These are phyloP conservation scores for Amylostereum chailletii DNA, from an alignment of 1,284 basidiomycete genomes.

Conservation along the genomic window DNA sequence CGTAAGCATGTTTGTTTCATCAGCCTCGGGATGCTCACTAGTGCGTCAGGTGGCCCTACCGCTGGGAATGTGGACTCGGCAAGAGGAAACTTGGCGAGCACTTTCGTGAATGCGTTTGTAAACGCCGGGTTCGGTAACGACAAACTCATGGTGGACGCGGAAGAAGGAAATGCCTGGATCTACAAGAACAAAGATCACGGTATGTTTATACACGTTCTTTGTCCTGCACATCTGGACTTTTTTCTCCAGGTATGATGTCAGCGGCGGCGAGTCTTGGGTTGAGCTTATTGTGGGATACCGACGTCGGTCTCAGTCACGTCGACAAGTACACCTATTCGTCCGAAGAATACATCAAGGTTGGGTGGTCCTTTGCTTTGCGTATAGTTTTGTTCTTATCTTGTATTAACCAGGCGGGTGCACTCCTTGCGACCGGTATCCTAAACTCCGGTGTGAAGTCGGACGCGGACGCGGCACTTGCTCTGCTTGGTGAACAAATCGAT, in stretches of 20 bases:
- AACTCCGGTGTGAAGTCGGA: slow-evolving; percentile 89
- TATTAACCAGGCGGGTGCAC: slow-evolving; percentile 68
- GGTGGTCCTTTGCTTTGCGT: slow-evolving; percentile 1
- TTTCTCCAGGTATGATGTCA: slow-evolving; percentile 79
- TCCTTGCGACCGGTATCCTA: slow-evolving; percentile 91
- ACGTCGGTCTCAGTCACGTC: slow-evolving; percentile 88
- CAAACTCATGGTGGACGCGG: slow-evolving; percentile 94
- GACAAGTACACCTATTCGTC: slow-evolving; percentile 98
- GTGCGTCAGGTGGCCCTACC: slow-evolving; percentile 42
- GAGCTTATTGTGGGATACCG: slow-evolving; percentile 94
- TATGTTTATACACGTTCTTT: slow-evolving; percentile 20
- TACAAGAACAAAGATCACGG: slow-evolving; percentile 99
- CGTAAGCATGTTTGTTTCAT: slow-evolving; percentile 33
- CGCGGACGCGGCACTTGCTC: slow-evolving; percentile 87
- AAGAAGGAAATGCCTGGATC: slow-evolving; percentile 96
- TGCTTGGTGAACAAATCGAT: slow-evolving; percentile 88
- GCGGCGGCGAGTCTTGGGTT: slow-evolving; percentile 93
- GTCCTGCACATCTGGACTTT: no score
- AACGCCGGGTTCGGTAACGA: slow-evolving; percentile 99
- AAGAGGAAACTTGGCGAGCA: slow-evolving; percentile 89
- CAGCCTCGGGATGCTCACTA: not conserved
- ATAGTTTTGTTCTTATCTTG: not conserved
- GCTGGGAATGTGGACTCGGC: slow-evolving; percentile 86
- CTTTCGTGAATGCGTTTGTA: slow-evolving; percentile 98
- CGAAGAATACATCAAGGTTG: slow-evolving; percentile 92